These are phyloP conservation scores for Talaromyces liani DNA, from an alignment of 495 filamentous ascomycete species.

Conservation along the genomic window DNA sequence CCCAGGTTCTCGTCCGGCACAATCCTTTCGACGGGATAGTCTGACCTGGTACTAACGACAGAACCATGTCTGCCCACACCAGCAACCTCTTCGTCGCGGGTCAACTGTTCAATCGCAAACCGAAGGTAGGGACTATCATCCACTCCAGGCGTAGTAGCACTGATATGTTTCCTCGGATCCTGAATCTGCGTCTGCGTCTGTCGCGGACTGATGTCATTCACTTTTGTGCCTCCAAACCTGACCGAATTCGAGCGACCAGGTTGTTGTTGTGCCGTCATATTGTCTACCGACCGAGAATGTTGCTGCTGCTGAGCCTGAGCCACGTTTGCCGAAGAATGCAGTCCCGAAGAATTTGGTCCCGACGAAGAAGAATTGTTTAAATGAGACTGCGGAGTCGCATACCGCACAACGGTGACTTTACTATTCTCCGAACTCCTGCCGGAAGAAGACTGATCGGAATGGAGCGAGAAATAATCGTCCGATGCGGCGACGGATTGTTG, in stretches of 20 bases:
- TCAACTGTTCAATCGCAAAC: conserved; percentile 68
- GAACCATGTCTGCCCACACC: conserved; percentile 26
- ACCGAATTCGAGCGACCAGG: conserved; percentile 19
- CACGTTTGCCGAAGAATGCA: conserved; percentile 21
- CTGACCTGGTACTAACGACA: conserved; percentile 21
- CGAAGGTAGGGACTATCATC: conserved; percentile 66
- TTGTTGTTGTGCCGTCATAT: not conserved
- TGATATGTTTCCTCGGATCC: conserved; percentile 24
- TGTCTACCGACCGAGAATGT: conserved; percentile 8
- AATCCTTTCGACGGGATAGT: conserved; percentile 42
- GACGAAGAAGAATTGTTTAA: conserved; percentile 23
- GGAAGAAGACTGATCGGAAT: conserved; percentile 40
- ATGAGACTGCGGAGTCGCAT: conserved; percentile 41
- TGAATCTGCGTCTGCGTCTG: conserved; percentile 12
- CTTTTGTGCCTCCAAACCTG: conserved; percentile 29
- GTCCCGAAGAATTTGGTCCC: conserved; percentile 20
- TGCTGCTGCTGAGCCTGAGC: conserved; percentile 9
- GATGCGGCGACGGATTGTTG: conserved; percentile 57
- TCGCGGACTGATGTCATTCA: conserved; percentile 21
- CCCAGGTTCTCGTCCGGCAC: conserved; percentile 45
- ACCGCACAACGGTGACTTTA: conserved; percentile 39
- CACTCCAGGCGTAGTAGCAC: conserved; percentile 51
- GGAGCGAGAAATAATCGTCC: conserved; percentile 63
- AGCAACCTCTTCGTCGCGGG: conserved; percentile 51
- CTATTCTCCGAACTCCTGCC: conserved; percentile 33